Evolutionary conservation across 169 alveolate genomes (phyloP).

Genomic region (Eimeria acervulina): DNA sequence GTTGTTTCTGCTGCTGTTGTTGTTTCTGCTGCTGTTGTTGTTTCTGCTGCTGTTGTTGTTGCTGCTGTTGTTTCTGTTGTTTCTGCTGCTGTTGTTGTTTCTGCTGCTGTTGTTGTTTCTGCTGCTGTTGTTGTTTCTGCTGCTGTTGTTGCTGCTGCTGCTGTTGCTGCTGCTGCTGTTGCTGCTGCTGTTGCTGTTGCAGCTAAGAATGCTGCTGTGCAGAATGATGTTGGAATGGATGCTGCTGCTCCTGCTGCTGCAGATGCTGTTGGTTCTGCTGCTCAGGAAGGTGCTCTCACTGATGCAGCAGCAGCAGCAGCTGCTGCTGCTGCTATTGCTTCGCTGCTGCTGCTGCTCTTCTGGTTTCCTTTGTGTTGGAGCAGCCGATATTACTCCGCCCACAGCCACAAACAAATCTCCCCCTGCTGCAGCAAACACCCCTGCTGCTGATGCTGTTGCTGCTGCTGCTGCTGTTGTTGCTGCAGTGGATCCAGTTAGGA

Average conservation of each 20-base stretch:
- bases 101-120: background rate
- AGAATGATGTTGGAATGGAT: too few species aligned
- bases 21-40: background rate
- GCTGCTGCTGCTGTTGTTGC: background rate
- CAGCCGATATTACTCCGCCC: background rate
- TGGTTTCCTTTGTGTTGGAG: too few species aligned
- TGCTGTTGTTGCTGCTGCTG: background rate
- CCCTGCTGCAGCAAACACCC: background rate
- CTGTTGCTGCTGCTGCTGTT: background rate
- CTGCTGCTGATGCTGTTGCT: background rate
- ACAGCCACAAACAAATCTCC: background rate
- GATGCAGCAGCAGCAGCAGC: too few species aligned
- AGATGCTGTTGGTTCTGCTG: background rate
- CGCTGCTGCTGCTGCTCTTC: background rate
- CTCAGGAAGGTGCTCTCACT: too few species aligned
- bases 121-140: background rate
- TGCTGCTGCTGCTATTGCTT: background rate
- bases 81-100: background rate
- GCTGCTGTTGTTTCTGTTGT: too few species aligned
- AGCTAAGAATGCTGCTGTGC: background rate
- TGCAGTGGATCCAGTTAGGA: background rate
- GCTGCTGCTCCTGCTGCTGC: background rate
- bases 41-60: background rate
- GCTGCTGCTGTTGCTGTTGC: background rate
- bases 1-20: conserved; percentile 7